These are phyloP conservation scores for Bruguiera sexangula DNA, from an alignment of 345 rosid genomes.

Conservation along the genomic window DNA sequence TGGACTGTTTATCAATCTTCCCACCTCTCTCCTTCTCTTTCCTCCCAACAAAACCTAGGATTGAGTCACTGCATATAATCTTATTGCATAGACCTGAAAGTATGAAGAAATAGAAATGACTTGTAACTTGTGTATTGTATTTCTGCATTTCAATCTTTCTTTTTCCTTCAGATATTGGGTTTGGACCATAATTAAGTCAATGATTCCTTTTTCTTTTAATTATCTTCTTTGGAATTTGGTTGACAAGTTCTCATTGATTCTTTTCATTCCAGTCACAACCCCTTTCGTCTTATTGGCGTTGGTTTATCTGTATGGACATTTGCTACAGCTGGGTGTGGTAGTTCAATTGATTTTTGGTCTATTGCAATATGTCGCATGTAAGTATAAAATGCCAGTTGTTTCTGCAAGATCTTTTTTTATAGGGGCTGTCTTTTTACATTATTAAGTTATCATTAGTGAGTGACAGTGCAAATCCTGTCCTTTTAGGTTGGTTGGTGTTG, in stretches of 20 bases:
- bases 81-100: too few species aligned
- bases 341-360: constrained; percentile 27
- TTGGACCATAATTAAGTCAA: too few species aligned
- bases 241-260: constrained; percentile 1
- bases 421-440: background rate
- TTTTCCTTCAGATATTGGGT: too few species aligned
- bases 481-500: constrained; percentile 4
- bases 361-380: constrained; percentile 27
- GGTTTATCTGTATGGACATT: constrained; percentile 32
- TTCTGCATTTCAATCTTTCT: too few species aligned
- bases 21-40: too few species aligned
- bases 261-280: constrained; percentile 15
- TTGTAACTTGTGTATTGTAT: too few species aligned
- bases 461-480: background rate
- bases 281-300: constrained; percentile 27
- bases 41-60: too few species aligned
- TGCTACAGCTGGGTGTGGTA: constrained; percentile 27
- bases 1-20: too few species aligned
- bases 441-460: background rate
- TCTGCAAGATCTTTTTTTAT: background rate
- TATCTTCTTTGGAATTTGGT: background rate
- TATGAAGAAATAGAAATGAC: too few species aligned
- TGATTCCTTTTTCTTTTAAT: background rate
- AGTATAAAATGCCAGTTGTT: constrained; percentile 6
- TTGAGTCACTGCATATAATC: too few species aligned